A percentile compares a stretch with the other conserved stretches of the same genome.
Conservation (phyloP, 2,329 filamentous ascomycete species). For the Aspergillus jensenii region DNA sequence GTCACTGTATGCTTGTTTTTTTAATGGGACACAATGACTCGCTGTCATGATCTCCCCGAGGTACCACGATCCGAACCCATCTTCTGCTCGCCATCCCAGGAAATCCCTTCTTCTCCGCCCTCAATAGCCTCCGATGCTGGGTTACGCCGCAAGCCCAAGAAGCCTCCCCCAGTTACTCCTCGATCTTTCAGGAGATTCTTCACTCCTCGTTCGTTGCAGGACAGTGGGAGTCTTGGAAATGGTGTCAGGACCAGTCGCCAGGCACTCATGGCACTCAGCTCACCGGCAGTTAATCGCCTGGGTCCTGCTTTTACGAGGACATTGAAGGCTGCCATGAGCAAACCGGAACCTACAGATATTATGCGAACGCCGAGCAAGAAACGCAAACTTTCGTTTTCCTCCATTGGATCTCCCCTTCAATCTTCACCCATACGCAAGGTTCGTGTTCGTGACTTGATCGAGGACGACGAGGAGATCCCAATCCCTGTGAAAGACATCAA, state of each 20-base stretch:
- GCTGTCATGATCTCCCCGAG: constrained; percentile 31
- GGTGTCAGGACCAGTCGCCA: constrained; percentile 44
- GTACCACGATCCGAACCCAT: constrained; percentile 37
- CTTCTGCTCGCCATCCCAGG: constrained; percentile 31
- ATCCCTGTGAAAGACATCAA: constrained; percentile 30
- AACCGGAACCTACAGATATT: constrained; percentile 30
- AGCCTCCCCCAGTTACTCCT: constrained; percentile 51
- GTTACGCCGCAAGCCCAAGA: constrained; percentile 39
- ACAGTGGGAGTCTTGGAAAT: constrained; percentile 32
- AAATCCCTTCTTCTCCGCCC: constrained; percentile 44
- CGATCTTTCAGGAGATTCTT: constrained; percentile 53
- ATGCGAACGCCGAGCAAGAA: constrained; percentile 44
- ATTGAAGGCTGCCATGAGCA: constrained; percentile 31
- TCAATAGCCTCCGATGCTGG: constrained; percentile 40
- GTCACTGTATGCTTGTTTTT: constrained; percentile 19
- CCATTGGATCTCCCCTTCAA: constrained; percentile 48
- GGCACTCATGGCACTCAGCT: constrained; percentile 45
- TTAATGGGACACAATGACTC: constrained; percentile 31
- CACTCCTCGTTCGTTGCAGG: constrained; percentile 47
- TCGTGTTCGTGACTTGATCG: constrained; percentile 31
- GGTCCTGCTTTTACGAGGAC: constrained; percentile 43
- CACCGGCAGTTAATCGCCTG: constrained; percentile 43
- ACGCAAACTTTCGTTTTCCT: constrained; percentile 47
- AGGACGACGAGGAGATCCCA: constrained; percentile 31
- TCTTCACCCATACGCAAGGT: constrained; percentile 50